Conservation (phyloP, 139 green algal species). For the Chlamydomonas sphaeroides region DNA sequence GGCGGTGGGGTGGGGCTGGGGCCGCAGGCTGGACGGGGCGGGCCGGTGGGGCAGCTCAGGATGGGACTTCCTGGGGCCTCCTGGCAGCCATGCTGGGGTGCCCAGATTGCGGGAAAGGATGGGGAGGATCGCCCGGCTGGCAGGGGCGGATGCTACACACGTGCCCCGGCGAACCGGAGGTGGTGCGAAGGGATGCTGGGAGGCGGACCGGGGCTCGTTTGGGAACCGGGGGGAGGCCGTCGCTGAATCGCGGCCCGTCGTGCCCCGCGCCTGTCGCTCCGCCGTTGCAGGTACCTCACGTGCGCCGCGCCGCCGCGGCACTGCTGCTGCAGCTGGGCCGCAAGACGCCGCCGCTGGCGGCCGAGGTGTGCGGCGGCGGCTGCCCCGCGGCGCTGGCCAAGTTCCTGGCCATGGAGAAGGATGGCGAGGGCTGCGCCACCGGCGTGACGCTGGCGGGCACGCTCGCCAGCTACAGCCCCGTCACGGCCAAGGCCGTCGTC, state of each 20-base stretch:
- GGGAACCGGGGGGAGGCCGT: no score
- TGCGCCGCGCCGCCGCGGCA: slow-evolving; percentile 49
- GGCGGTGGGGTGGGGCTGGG: neutral
- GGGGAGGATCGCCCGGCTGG: no score
- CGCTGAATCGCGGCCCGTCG: no score
- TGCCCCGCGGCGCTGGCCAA: slow-evolving; percentile 38
- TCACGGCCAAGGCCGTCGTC: slow-evolving; percentile 50
- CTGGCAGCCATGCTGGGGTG: no score
- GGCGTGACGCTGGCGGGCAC: slow-evolving; percentile 36
- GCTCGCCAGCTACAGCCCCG: slow-evolving; percentile 47
- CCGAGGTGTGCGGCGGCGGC: slow-evolving; percentile 35
- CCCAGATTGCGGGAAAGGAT: no score
- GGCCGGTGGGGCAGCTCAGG: no score
- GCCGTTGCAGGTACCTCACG: slow-evolving; percentile 21
- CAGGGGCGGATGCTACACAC: no score
- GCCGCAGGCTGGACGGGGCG: no score
- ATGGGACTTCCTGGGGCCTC: no score
- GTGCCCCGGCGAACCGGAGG: no score
- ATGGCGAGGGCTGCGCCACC: slow-evolving; percentile 23
- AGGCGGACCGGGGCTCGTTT: no score
- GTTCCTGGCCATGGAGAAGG: slow-evolving; percentile 54
- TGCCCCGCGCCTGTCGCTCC: neutral
- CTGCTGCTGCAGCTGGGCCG: slow-evolving; percentile 59
- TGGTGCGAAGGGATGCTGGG: no score
- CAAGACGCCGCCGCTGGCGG: slow-evolving; percentile 59